Evolutionary conservation across 768 basidiomycete genomes (phyloP).

Genomic region (Lactifluus hygrophoroides): DNA sequence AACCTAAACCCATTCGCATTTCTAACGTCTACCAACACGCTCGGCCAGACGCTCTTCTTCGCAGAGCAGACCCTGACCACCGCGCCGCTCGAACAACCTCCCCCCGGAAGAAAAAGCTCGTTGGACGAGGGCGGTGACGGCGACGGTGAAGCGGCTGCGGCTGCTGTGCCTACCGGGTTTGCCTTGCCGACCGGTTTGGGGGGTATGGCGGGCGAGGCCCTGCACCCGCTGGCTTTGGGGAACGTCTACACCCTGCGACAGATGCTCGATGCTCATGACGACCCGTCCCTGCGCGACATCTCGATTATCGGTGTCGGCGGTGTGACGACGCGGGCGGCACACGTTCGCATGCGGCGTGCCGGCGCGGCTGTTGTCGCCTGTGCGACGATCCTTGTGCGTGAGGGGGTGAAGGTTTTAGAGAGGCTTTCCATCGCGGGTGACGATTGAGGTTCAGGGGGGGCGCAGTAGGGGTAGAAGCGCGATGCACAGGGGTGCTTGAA

Average conservation of each 20-base stretch:
- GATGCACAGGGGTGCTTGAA: slow-evolving; percentile 32
- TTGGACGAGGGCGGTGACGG: no score
- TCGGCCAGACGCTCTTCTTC: slow-evolving; percentile 17
- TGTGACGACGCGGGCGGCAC: slow-evolving; percentile 53
- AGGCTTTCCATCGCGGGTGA: slow-evolving; percentile 13
- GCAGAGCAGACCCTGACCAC: slow-evolving; percentile 1
- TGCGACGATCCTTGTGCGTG: slow-evolving; percentile 41
- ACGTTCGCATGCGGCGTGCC: slow-evolving; percentile 58
- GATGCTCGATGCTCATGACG: slow-evolving; percentile 38
- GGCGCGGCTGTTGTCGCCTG: slow-evolving; percentile 68
- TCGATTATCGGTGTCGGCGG: slow-evolving; percentile 78
- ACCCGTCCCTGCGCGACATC: slow-evolving; percentile 39
- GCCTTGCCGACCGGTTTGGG: slow-evolving; percentile 61
- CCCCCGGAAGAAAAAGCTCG: no score
- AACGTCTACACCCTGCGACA: slow-evolving; percentile 58
- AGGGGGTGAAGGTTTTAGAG: slow-evolving; percentile 35
- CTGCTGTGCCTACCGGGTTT: slow-evolving; percentile 26
- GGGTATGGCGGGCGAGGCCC: slow-evolving; percentile 66
- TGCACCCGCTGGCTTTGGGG: slow-evolving; percentile 73
- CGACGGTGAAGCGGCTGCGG: no score
- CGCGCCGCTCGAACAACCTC: background rate
- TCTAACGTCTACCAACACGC: slow-evolving; percentile 20
- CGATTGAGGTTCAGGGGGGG: slow-evolving; percentile 25
- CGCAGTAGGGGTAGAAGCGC: slow-evolving; percentile 14
- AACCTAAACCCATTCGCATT: slow-evolving; percentile 16